phyloP scores from a whole-genome alignment of 2,329 filamentous ascomycete species.

The Sporothrix pseudoabietina region DNA sequence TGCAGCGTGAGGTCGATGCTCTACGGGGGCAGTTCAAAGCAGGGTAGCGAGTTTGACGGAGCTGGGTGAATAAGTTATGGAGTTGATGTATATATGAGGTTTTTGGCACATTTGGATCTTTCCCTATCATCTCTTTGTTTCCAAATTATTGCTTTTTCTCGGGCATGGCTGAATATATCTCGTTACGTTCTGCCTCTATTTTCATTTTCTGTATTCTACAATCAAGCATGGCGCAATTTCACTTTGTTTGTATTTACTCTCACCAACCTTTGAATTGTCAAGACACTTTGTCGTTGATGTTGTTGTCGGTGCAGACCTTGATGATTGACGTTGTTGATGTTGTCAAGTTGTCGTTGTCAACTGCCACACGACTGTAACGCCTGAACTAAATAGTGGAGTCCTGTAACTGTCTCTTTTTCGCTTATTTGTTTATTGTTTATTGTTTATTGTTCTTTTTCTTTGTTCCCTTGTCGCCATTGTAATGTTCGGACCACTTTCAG shows the following conservation, averaged over 20 bases:
- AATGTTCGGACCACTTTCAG: background rate
- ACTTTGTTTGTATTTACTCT: background rate
- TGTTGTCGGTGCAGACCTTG: background rate
- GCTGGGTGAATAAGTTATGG: background rate
- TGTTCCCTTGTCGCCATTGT: background rate
- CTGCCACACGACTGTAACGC: background rate
- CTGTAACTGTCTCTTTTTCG: background rate
- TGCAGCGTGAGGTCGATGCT: slow-evolving; percentile 77
- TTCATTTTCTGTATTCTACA: background rate
- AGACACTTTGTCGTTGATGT: background rate
- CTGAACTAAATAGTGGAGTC: background rate
- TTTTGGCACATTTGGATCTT: slow-evolving; percentile 11
- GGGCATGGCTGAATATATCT: background rate
- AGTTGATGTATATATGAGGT: slow-evolving; percentile 11
- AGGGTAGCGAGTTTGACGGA: background rate
- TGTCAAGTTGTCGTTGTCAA: background rate
- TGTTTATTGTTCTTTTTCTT: no score
- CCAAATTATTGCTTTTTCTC: background rate
- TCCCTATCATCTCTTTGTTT: background rate
- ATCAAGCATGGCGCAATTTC: slow-evolving; percentile 6
- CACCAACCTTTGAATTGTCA: no score
- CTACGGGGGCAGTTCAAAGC: slow-evolving; percentile 46
- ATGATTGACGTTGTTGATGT: no score
- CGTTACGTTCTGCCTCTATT: background rate
- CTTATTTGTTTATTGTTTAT: no score